phyloP scores from a whole-genome alignment of 1,284 basidiomycete species.

The Moniliophthora roreri region DNA sequence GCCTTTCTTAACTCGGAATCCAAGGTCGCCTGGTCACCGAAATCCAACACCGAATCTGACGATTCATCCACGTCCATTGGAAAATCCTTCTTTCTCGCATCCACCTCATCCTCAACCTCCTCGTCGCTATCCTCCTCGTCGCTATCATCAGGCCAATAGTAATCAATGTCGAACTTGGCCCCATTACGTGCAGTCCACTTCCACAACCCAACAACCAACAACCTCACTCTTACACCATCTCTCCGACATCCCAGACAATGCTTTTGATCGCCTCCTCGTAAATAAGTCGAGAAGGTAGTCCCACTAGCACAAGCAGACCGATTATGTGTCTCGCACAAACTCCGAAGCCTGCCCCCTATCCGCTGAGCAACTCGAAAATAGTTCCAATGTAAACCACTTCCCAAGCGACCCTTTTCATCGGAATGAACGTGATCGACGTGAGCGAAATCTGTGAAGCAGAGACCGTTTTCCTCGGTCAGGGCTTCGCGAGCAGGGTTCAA shows the following conservation, averaged over 20 bases:
- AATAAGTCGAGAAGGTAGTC: neutral
- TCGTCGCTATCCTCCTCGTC: neutral
- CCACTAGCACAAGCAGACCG: neutral
- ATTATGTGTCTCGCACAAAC: neutral
- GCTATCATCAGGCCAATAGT: neutral
- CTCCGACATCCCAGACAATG: constrained; percentile 4
- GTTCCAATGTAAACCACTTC: neutral
- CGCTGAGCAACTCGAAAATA: neutral
- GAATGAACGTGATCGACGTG: neutral
- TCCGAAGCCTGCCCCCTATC: neutral
- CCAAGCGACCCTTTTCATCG: neutral
- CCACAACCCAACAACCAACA: neutral
- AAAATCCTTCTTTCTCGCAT: neutral
- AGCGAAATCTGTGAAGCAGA: neutral
- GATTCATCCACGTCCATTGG: constrained; percentile 1
- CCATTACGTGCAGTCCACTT: neutral
- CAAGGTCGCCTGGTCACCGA: neutral
- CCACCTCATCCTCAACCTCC: neutral
- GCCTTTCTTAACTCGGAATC: neutral
- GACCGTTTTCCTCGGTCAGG: neutral
- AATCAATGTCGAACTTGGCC: neutral
- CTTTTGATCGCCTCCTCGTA: constrained; percentile 1
- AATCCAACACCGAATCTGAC: neutral
- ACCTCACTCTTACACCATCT: neutral
- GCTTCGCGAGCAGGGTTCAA: neutral